A percentile compares a stretch with the other conserved stretches of the same genome.
These are phyloP conservation scores for Coemansia sp. DNA, from an alignment of 192 early-diverging fungal species.

Conservation along the genomic window DNA sequence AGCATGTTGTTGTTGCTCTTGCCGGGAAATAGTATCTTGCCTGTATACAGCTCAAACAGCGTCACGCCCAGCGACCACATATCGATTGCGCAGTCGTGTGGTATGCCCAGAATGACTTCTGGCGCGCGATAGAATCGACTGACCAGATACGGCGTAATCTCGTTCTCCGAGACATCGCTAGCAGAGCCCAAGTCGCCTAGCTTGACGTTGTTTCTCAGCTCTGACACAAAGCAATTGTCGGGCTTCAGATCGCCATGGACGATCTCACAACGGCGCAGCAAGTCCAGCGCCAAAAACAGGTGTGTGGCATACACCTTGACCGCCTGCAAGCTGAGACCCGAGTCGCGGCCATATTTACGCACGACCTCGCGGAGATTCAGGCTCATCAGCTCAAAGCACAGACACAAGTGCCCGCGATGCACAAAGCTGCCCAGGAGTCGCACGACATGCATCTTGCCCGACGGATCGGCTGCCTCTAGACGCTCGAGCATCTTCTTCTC, in stretches of 20 bases:
- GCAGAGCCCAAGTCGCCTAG: slow-evolving; percentile 96
- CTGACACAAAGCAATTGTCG: slow-evolving; percentile 94
- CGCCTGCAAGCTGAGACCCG: slow-evolving; percentile 92
- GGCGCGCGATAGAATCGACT: slow-evolving; percentile 96
- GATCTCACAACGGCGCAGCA: slow-evolving; percentile 81
- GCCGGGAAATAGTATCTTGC: slow-evolving; percentile 94
- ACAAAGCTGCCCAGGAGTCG: slow-evolving; percentile 85
- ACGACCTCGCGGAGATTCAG: slow-evolving; percentile 93
- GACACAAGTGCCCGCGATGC: slow-evolving; percentile 87
- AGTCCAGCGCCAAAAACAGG: slow-evolving; percentile 81
- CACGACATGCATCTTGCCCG: slow-evolving; percentile 88
- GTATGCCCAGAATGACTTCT: slow-evolving; percentile 92
- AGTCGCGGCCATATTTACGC: slow-evolving; percentile 94
- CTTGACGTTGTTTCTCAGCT: slow-evolving; percentile 79
- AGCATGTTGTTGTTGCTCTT: slow-evolving; percentile 97
- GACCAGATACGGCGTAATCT: slow-evolving; percentile 96
- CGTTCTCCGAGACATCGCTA: slow-evolving; percentile 84
- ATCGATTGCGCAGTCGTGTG: slow-evolving; percentile 88
- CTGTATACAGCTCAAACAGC: slow-evolving; percentile 94
- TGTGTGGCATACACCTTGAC: slow-evolving; percentile 92
- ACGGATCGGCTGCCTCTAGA: slow-evolving; percentile 81
- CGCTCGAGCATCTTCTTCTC: slow-evolving; percentile 91
- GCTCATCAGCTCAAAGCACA: slow-evolving; percentile 93
- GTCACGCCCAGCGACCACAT: slow-evolving; percentile 97
- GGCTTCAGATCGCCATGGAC: slow-evolving; percentile 98